These are phyloP conservation scores for Huntiella decipiens DNA, from an alignment of 2,329 filamentous ascomycete genomes.

Conservation along the genomic window DNA sequence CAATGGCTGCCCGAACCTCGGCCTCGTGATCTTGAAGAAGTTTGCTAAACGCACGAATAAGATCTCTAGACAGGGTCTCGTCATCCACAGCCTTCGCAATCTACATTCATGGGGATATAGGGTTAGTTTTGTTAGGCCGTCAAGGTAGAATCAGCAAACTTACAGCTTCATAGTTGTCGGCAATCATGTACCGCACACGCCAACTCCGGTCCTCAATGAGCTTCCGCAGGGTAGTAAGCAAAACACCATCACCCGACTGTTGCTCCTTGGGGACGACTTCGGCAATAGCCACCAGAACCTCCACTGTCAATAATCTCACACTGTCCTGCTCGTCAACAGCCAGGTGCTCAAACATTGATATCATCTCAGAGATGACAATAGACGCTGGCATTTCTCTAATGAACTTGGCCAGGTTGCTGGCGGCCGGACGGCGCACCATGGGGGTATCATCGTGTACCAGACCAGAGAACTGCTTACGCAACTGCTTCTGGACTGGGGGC, in stretches of 20 bases:
- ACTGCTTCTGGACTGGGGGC: constrained; percentile 68
- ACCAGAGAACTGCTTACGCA: constrained; percentile 78
- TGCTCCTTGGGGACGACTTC: constrained; percentile 97
- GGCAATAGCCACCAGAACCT: constrained; percentile 88
- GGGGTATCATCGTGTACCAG: constrained; percentile 97
- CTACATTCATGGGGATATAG: constrained; percentile 24
- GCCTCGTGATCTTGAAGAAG: constrained; percentile 95
- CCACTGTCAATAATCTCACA: constrained; percentile 84
- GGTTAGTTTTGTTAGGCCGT: not conserved
- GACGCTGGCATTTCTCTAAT: constrained; percentile 88
- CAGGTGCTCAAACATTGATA: constrained; percentile 93
- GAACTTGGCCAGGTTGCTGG: constrained; percentile 92
- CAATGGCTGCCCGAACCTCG: constrained; percentile 90
- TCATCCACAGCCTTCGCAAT: constrained; percentile 97
- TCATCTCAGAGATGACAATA: constrained; percentile 95
- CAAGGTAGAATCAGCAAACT: constrained; percentile 7
- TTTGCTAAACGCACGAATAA: constrained; percentile 94
- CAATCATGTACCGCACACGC: constrained; percentile 98
- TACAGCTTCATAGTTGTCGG: constrained; percentile 94
- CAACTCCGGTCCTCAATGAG: constrained; percentile 99
- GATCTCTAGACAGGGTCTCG: constrained; percentile 80
- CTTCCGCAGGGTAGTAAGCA: constrained; percentile 75
- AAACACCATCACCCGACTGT: constrained; percentile 84
- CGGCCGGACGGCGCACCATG: constrained; percentile 94
- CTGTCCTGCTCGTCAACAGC: constrained; percentile 95